Evolutionary conservation across 179 eudicot genomes (phyloP), one percentile per base, ranked within the genome.

Genomic region (Spinacia oleracea): DNA sequence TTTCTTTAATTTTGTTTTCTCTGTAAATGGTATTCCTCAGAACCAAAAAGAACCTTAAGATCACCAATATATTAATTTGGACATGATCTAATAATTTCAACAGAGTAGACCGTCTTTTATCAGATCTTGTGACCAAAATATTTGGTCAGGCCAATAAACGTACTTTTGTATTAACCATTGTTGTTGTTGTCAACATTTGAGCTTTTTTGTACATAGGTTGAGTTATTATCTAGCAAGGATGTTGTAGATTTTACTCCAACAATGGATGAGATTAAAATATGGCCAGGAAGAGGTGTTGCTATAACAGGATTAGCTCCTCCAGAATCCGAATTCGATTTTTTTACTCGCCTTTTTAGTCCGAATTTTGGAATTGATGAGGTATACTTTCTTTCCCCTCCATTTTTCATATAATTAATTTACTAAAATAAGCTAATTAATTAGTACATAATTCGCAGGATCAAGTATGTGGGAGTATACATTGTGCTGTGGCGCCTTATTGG

Each of bases 401-500:
- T 6, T 6, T 15, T 40, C 31, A 23, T 34, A 20, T 20, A 9
- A 9, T 55, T 14, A 55, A 4, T 29, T 50, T 56, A 14, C 21
- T 12, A 63, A 29, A 3, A 31, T 63, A 12, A 0, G 12, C 3
- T 15, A 51, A 5, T 72, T 20, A 6, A 1, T 6, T 2, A 31
- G 9, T 21, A 35, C 40, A 1, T 77, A 2, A 3, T 1, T 12
- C 6, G 27, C 29, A 83, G 83, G 86, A 84, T 75, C 84, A 81
- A 16, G 86, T 84, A 0, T 84, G 84, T 63, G 86, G 82, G 55
- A 84, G 86, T 56, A 71, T 78, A 27, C 86, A 84, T 42, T 84
- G 84, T 53, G 81, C 77, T 42, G 35, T 80, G 46, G 83, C 58
- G 29, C 84, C 86, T 0, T 81, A 81, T 56, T 84, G 86, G 84